Conservation (phyloP, 495 filamentous ascomycete genomes). For the Tuber calosporum region DNA sequence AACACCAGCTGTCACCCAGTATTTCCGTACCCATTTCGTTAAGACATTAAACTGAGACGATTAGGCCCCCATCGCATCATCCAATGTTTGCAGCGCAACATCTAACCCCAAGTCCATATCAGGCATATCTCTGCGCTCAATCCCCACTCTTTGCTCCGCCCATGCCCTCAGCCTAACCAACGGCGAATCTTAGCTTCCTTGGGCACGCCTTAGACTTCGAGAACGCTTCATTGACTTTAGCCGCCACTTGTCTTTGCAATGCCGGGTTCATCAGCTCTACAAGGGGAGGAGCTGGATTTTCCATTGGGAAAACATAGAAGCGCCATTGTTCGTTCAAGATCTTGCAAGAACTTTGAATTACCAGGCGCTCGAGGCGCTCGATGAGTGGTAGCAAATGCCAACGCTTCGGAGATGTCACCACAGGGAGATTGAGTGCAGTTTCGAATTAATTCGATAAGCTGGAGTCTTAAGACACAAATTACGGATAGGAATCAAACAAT, state of each 20-base stretch:
- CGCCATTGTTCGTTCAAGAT: constrained; percentile 87
- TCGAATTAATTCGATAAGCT: constrained; percentile 89
- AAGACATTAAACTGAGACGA: constrained; percentile 21
- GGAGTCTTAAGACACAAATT: constrained; percentile 82
- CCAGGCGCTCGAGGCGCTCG: constrained; percentile 73
- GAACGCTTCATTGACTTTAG: constrained; percentile 77
- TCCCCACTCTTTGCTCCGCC: constrained; percentile 70
- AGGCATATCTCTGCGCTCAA: constrained; percentile 66
- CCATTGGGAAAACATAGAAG: constrained; percentile 77
- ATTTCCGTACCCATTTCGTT: constrained; percentile 18
- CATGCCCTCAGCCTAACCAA: constrained; percentile 74
- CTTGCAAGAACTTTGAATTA: constrained; percentile 71
- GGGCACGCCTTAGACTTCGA: constrained; percentile 60
- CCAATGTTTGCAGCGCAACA: constrained; percentile 18
- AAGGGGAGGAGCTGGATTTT: constrained; percentile 67
- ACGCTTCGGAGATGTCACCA: constrained; percentile 69
- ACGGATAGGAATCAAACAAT: no score
- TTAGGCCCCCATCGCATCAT: constrained; percentile 33
- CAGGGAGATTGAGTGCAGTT: constrained; percentile 56
- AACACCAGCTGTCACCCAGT: neutral
- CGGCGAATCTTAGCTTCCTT: constrained; percentile 72
- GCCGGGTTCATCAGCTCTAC: constrained; percentile 67
- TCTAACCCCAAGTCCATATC: constrained; percentile 65
- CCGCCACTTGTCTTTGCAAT: constrained; percentile 71
- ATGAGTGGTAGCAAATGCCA: constrained; percentile 79